These are phyloP conservation scores for Torrubiellomyces zombiae DNA, from an alignment of 2,329 filamentous ascomycete species.

Conservation along the genomic window DNA sequence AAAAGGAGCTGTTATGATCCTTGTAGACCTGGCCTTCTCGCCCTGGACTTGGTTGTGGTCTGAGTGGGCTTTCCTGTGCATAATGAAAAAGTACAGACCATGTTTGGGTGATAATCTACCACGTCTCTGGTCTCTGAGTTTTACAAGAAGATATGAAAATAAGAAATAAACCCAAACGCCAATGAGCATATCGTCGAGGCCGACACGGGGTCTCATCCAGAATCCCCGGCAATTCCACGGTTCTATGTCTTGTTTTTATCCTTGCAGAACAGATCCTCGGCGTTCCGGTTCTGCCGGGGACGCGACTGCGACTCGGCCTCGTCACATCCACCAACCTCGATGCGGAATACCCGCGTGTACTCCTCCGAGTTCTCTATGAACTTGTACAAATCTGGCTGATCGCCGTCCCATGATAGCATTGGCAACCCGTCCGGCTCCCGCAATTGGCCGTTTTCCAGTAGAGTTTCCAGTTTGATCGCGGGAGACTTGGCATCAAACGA, in stretches of 20 bases:
- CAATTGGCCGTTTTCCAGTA: slow-evolving; percentile 26
- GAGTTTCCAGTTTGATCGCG: slow-evolving; percentile 29
- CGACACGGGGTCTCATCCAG: too few relatives aligned
- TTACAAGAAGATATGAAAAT: too few relatives aligned
- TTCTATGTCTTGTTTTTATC: slow-evolving; percentile 11
- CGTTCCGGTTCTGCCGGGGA: slow-evolving; percentile 16
- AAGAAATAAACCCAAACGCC: slow-evolving; percentile 1
- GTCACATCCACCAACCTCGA: slow-evolving; percentile 50
- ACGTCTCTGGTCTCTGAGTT: too few relatives aligned
- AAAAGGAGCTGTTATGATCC: too few relatives aligned
- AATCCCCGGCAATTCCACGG: slow-evolving; percentile 2
- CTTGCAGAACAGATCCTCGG: slow-evolving; percentile 50
- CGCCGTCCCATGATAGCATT: slow-evolving; percentile 48
- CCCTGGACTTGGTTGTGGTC: too few relatives aligned
- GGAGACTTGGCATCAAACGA: slow-evolving; percentile 26
- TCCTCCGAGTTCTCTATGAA: slow-evolving; percentile 27
- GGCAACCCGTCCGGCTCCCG: slow-evolving; percentile 32
- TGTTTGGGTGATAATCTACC: too few relatives aligned
- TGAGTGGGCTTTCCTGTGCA: too few relatives aligned
- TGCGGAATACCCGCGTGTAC: slow-evolving; percentile 43
- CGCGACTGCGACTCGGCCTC: slow-evolving; percentile 11
- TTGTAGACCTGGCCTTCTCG: too few relatives aligned
- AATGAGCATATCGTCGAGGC: neutral
- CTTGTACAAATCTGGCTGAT: slow-evolving; percentile 19
- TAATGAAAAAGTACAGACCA: too few relatives aligned